phyloP scores from a whole-genome alignment of 306 rosid genomes.

The Cajanus cajan region DNA sequence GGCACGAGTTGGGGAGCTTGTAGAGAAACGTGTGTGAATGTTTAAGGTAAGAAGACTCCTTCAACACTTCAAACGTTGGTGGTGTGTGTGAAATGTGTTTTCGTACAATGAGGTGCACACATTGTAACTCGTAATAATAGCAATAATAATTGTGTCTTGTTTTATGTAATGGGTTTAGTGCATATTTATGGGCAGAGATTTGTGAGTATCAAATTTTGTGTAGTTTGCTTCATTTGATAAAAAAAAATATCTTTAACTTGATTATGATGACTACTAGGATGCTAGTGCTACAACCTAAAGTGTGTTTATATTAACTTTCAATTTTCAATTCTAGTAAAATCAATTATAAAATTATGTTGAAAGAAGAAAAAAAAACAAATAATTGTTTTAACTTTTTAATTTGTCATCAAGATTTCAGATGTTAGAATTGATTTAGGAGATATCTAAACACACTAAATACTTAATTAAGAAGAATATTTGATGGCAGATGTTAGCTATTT shows the following conservation, averaged over 20 bases:
- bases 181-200: not conserved
- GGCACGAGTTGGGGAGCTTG: constrained; percentile 35
- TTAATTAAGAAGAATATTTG: too few species aligned
- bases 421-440: too few species aligned
- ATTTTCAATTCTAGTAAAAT: too few species aligned
- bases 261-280: not conserved
- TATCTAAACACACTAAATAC: too few species aligned
- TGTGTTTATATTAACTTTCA: too few species aligned
- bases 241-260: not conserved
- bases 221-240: not conserved
- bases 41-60: constrained; percentile 13
- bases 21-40: constrained; percentile 17
- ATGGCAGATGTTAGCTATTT: too few species aligned
- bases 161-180: not conserved
- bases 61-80: constrained; percentile 24
- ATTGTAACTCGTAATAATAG: not conserved
- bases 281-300: too few species aligned
- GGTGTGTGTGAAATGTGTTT: not conserved
- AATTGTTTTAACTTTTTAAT: too few species aligned
- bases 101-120: not conserved
- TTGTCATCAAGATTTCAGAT: too few species aligned
- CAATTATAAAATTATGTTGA: too few species aligned
- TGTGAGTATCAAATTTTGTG: not conserved
- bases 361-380: too few species aligned
- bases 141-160: not conserved